Evolutionary conservation across 2,329 filamentous ascomycete species (phyloP).

Genomic region (Huntiella bhutanensis): DNA sequence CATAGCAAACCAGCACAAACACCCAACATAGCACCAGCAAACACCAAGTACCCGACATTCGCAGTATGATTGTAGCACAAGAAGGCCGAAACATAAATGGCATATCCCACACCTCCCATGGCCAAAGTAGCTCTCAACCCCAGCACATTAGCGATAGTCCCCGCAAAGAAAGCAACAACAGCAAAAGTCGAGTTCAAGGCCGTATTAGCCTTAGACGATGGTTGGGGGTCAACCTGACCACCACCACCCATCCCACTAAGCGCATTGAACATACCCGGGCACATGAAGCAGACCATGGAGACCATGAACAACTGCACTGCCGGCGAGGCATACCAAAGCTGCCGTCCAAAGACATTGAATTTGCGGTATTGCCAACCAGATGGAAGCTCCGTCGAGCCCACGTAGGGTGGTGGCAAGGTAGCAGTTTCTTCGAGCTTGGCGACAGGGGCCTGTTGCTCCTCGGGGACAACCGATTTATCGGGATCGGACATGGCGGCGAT

Average conservation of each 20-base stretch:
- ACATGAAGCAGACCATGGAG: slow-evolving; percentile 35
- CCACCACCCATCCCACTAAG: slow-evolving; percentile 45
- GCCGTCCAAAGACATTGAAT: slow-evolving; percentile 31
- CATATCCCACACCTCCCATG: slow-evolving; percentile 60
- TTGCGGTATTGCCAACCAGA: slow-evolving; percentile 50
- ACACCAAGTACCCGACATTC: slow-evolving; percentile 54
- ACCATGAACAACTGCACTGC: slow-evolving; percentile 54
- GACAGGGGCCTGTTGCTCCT: slow-evolving; percentile 11
- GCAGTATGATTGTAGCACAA: slow-evolving; percentile 49
- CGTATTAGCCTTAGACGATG: slow-evolving; percentile 45
- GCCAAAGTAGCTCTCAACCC: slow-evolving; percentile 50
- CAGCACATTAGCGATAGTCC: slow-evolving; percentile 59
- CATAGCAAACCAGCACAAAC: slow-evolving; percentile 64
- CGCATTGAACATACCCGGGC: slow-evolving; percentile 56
- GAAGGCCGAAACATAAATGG: slow-evolving; percentile 53
- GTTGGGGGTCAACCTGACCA: slow-evolving; percentile 36
- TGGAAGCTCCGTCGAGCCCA: slow-evolving; percentile 15
- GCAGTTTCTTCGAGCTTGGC: slow-evolving; percentile 2
- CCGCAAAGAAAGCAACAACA: slow-evolving; percentile 49
- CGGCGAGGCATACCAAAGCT: slow-evolving; percentile 55
- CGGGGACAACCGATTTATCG: slow-evolving; percentile 1
- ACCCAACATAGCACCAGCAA: slow-evolving; percentile 58
- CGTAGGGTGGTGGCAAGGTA: too few species aligned
- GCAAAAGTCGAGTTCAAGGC: slow-evolving; percentile 57
- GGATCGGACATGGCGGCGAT: too few species aligned